Conservation (phyloP, 441 rosid species). For the Flueggea neowawraea region DNA sequence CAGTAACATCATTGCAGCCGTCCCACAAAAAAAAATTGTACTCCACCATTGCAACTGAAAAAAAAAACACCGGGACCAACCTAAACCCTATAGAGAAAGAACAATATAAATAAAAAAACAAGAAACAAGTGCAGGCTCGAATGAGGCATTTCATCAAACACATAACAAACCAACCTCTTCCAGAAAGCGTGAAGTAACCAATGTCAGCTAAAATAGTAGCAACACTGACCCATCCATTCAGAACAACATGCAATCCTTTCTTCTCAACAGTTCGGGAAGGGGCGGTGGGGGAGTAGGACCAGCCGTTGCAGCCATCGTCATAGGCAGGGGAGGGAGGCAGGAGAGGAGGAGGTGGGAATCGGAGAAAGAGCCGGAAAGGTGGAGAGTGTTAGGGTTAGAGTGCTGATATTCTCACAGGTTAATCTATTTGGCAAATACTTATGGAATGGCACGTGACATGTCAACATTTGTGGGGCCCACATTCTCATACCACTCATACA, state of each 20-base stretch:
- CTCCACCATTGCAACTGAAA: too few species aligned
- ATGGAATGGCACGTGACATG: too few species aligned
- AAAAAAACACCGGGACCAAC: too few species aligned
- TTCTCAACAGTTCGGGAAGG: conserved; percentile 24
- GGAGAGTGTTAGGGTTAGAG: conserved; percentile 32
- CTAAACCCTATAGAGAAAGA: conserved; percentile 44
- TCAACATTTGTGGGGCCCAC: too few species aligned
- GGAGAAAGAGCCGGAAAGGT: conserved; percentile 40
- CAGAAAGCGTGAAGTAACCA: conserved; percentile 54
- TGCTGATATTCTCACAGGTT: too few species aligned
- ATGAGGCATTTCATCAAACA: background rate
- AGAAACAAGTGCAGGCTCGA: background rate
- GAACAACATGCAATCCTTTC: conserved; percentile 45
- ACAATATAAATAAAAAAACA: background rate
- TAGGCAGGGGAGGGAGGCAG: conserved; percentile 38
- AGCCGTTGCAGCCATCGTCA: conserved; percentile 51
- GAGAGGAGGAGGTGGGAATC: conserved; percentile 37
- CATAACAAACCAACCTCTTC: conserved; percentile 35
- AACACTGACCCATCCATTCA: conserved; percentile 49
- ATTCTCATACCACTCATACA: too few species aligned
- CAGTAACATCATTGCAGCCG: too few species aligned
- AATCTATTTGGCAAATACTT: too few species aligned
- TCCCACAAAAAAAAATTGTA: too few species aligned
- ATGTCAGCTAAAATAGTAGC: conserved; percentile 46
- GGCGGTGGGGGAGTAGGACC: conserved; percentile 44